These are phyloP conservation scores for Leishmania turanica DNA, from an alignment of 208 protist genomes.

Conservation along the genomic window DNA sequence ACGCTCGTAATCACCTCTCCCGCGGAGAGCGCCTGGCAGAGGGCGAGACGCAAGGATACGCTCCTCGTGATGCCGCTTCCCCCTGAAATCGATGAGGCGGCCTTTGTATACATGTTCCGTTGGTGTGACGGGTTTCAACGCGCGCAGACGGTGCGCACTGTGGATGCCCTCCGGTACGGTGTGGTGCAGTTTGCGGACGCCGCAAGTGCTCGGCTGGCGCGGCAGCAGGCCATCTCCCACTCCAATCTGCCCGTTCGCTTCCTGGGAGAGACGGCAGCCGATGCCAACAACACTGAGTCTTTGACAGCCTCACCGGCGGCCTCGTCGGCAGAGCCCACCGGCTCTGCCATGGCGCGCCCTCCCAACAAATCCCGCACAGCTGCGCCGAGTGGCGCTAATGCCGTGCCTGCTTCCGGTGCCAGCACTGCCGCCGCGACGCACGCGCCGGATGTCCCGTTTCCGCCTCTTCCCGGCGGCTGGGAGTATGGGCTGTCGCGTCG, in stretches of 20 bases:
- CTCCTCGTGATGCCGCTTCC: constrained; percentile 22
- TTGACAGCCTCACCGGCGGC: too few relatives aligned
- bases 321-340: not conserved
- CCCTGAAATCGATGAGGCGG: constrained; percentile 24
- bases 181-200: constrained; percentile 31
- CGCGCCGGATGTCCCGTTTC: constrained; percentile 26
- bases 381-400: not conserved
- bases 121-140: constrained; percentile 29
- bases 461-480: constrained; percentile 30
- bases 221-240: constrained; percentile 17
- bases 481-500: constrained; percentile 34
- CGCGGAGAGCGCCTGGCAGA: constrained; percentile 25
- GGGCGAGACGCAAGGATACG: constrained; percentile 15
- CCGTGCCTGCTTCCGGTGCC: not conserved
- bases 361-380: not conserved
- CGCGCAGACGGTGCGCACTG: constrained; percentile 31
- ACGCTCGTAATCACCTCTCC: not conserved
- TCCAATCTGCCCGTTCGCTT: constrained; percentile 13
- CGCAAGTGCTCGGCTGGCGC: constrained; percentile 14
- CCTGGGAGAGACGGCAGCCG: not conserved
- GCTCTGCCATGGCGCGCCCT: not conserved
- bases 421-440: constrained; percentile 4
- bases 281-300: not conserved
- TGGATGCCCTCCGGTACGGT: constrained; percentile 27
- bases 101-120: constrained; percentile 39